A percentile compares a stretch with the other conserved stretches of the same genome.
Conservation (phyloP, 192 early-diverging fungal genomes). For the Martensiomyces pterosporus region DNA sequence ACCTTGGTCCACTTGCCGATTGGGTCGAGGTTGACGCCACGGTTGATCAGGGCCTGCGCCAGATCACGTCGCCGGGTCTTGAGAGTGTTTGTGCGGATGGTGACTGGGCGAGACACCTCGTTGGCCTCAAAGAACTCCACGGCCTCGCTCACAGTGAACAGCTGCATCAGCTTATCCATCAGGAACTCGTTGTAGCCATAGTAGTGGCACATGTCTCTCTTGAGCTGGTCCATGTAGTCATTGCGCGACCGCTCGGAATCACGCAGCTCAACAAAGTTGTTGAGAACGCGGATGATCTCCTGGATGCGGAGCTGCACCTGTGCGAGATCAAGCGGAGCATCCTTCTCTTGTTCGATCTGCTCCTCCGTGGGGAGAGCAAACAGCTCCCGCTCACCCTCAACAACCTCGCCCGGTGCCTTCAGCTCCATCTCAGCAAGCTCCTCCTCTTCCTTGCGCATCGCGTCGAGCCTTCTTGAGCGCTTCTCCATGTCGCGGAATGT, state of each 20-base stretch:
- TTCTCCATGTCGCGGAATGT: slow-evolving; percentile 66
- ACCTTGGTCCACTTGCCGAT: slow-evolving; percentile 99
- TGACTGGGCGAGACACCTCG: slow-evolving; percentile 91
- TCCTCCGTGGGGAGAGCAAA: slow-evolving; percentile 60
- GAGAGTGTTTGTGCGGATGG: slow-evolving; percentile 95
- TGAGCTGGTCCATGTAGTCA: slow-evolving; percentile 83
- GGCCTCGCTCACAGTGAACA: slow-evolving; percentile 86
- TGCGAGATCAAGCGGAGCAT: slow-evolving; percentile 63
- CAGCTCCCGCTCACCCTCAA: slow-evolving; percentile 51
- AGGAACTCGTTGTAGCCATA: slow-evolving; percentile 95
- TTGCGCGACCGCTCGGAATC: slow-evolving; percentile 66
- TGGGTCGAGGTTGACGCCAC: slow-evolving; percentile 96
- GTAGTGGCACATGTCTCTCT: slow-evolving; percentile 87
- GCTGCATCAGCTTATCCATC: slow-evolving; percentile 84
- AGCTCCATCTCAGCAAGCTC: slow-evolving; percentile 72
- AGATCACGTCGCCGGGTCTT: slow-evolving; percentile 91
- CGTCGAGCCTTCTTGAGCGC: slow-evolving; percentile 59
- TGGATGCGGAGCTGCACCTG: slow-evolving; percentile 83
- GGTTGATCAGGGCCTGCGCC: slow-evolving; percentile 90
- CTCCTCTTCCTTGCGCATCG: slow-evolving; percentile 50
- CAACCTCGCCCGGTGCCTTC: slow-evolving; percentile 53
- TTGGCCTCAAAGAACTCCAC: slow-evolving; percentile 99
- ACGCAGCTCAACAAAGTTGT: slow-evolving; percentile 83
- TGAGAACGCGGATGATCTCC: slow-evolving; percentile 83
- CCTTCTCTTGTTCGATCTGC: slow-evolving; percentile 62